Evolutionary conservation across 2,329 filamentous ascomycete species (phyloP), one percentile per base, ranked within the genome.

Genomic region (Fusarium cicatricum): DNA sequence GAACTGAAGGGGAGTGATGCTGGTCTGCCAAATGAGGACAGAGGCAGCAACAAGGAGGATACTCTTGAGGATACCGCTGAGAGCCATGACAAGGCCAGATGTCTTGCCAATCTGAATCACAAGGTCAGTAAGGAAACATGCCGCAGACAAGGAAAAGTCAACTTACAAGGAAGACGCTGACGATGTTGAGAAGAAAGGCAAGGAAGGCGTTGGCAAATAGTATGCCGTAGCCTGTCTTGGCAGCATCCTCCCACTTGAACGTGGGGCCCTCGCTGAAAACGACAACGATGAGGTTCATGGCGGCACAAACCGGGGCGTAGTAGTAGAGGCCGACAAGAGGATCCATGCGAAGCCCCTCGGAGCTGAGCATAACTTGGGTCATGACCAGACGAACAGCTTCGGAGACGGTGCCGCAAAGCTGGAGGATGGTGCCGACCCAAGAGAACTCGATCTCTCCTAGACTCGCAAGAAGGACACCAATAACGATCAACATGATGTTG

Each of bases 251-350:
- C 76, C 87, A 81, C 40, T 85, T 81, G 76, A 96, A 85, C 32
- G 72, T 79, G 31, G 85, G 85, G 2, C 89, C 73, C 75, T 96
- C 91, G n/a, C 85, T 79, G 64, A 90, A 79, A 53, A 91, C 72
- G 58, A 89, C 86, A 29, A 91, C 85, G 32, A 89, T 66, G 51
- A 89, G 79, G 77, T 96, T 96, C 87, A 92, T 92, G 67, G 88
- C 75, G 42, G 90, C 90, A 75, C 91, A 96, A 42, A 92, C 87
- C 5, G 91, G 91, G 1, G 91, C 92, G 71, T 91, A 96, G 80
- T 96, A 96, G 82, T 96, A 96, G 17, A 96, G 83, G 28, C 90
- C 91, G 58, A 95, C 91, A 31, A 96, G 83, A 31, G 91, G 91
- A 70, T 95, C 90, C 91, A 96, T 95, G 80, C 91, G 91, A 78